Evolutionary conservation across 1,284 basidiomycete species (phyloP), one percentile per base, ranked within the genome.

Genomic region (Malassezia globosa): DNA sequence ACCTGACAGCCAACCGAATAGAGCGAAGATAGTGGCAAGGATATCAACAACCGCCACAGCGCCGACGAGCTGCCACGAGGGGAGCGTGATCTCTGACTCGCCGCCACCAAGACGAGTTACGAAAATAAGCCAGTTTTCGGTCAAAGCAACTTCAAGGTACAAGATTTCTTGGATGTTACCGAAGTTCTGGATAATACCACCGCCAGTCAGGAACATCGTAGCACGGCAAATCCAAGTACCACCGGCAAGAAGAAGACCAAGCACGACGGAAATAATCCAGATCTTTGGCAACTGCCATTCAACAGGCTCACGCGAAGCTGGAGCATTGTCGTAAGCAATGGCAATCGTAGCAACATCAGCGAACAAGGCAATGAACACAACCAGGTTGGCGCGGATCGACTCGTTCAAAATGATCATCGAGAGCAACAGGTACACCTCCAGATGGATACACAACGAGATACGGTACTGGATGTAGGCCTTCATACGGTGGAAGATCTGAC

Each of bases 281-380:
- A 79, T 76, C 72, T 77, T 78, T 33, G 78, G 77, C 42, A 79
- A 62, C 64, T 79, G 77, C 78, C 78, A 79, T 63, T 79, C 77
- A 53, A 79, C 78, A 10, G 78, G 78, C 45, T 71, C 60, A 44
- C 69, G 67, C 16, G 76, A 74, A 59, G 73, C 75, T 10, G 77
- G 77, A 8, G 78, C 77, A 56, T 74, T 75, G 65, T 75, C 75
- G 61, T 78, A 77, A 29, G 77, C 77, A 46, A 78, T 76, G 35
- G 77, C 76, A 50, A 77, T 76, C 33, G 77, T 77, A 37, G 72
- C 73, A 45, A 73, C 66, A 55, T 79, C 78, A 45, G 78, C 78
- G 61, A 79, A 79, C 52, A 79, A 75, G 37, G 77, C 78, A 48
- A 79, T 70, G 73, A 79, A 79, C 61, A 79, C 78, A 61, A 79